Evolutionary conservation across 2,329 filamentous ascomycete genomes (phyloP).

Genomic region (Trichoderma gracile): DNA sequence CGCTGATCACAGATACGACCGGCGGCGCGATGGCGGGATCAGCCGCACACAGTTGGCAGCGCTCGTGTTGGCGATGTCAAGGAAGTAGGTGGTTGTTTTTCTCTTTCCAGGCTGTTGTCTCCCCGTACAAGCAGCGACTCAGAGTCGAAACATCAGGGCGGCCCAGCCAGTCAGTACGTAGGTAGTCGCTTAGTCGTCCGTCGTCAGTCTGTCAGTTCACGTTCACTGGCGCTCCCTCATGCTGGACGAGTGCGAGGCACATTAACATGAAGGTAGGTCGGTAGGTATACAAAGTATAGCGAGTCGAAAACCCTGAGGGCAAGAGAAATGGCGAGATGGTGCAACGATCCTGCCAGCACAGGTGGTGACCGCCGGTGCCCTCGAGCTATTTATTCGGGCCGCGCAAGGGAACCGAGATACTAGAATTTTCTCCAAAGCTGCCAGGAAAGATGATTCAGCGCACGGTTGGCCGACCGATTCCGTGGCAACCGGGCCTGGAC

Average conservation of each 20-base stretch:
- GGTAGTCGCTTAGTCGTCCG: background rate
- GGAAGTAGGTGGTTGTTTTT: background rate
- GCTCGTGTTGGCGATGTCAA: background rate
- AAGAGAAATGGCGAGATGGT: background rate
- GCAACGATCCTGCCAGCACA: background rate
- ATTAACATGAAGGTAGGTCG: too few species aligned
- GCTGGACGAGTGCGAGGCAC: slow-evolving; percentile 11
- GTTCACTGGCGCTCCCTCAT: slow-evolving; percentile 14
- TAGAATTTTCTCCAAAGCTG: background rate
- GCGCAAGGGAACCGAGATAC: slow-evolving; percentile 14
- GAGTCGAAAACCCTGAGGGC: too few species aligned
- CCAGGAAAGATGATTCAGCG: slow-evolving; percentile 2
- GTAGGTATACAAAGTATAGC: too few species aligned
- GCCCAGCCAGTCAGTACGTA: background rate
- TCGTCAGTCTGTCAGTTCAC: too few species aligned
- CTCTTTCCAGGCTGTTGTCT: background rate
- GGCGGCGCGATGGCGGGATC: background rate
- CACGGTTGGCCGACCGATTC: slow-evolving; percentile 17
- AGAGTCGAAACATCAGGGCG: background rate
- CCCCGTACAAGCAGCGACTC: background rate
- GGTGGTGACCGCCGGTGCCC: slow-evolving; percentile 1
- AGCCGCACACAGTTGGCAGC: background rate
- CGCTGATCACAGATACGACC: background rate
- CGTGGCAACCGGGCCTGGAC: slow-evolving; percentile 2
- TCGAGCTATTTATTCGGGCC: slow-evolving; percentile 25